Evolutionary conservation across 2,329 filamentous ascomycete genomes (phyloP), one percentile per base, ranked within the genome.

Genomic region (Hirsutella minnesotensis): DNA sequence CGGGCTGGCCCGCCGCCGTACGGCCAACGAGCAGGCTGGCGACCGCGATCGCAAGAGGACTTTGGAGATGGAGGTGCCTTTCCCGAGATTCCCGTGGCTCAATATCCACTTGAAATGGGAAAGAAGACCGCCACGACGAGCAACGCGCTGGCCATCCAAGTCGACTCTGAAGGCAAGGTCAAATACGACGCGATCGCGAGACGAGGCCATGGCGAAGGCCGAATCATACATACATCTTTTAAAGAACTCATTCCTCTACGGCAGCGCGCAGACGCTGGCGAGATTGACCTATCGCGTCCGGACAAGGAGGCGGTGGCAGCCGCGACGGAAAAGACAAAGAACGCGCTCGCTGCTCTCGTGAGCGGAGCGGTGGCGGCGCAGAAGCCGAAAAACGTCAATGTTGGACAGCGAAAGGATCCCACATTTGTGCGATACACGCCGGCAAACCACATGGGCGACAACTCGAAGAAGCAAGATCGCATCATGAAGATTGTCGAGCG

Each of bases 401-500:
- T 83, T 8, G 82, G 81, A n/a, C 74, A 77, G 40, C 75, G 85
- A 50, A 82, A 83, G 44, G 90, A 95, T 46, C 81, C 92, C 5
- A 96, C 90, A 0, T 98, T 88, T 61, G 92, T 98, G 46, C 79
- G 87, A 50, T 98, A 98, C 59, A 96, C 89, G 15, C 92, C 92
- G 4, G 86, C 89, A 35, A 90, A 92, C 55, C 92, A 98, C 67
- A 95, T 98, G 87, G 92, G 92, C 12, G 86, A 78, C 56, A 72
- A 88, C 60, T 79, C 77, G 33, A 83, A 81, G 62, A 94, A 95
- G 67, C 86, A 88, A 55, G 89, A 96, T 56, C 81, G 92, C 13
- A 95, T 98, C 51, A 94, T 98, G 78, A 96, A 96, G 70, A 96
- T 98, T 64, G 87, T 95, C 31, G 87, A 95, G 62, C 75, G 87